phyloP scores from a whole-genome alignment of 306 rosid genomes.

The Dalbergia oliveri region DNA sequence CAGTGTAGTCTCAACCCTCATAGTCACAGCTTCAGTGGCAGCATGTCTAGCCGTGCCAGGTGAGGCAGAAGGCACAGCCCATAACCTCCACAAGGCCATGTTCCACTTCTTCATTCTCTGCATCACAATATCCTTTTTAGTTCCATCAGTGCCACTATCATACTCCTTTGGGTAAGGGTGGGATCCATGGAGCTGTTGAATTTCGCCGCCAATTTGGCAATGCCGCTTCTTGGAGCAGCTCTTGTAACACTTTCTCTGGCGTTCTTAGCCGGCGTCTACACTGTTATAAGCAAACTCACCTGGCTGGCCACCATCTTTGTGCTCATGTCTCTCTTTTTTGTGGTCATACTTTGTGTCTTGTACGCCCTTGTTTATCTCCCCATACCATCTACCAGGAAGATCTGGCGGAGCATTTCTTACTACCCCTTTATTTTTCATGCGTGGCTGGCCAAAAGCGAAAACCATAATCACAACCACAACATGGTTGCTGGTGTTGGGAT shows the following conservation, averaged over 20 bases:
- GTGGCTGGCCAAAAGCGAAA: not conserved
- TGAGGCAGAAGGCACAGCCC: slow-evolving; percentile 36
- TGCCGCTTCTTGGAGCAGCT: not conserved
- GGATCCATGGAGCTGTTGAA: not conserved
- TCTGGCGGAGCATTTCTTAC: not conserved
- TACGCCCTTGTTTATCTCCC: not conserved
- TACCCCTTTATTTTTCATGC: not conserved
- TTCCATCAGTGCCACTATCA: slow-evolving; percentile 35
- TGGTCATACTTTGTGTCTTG: not conserved
- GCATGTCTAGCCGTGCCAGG: slow-evolving; percentile 49
- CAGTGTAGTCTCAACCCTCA: slow-evolving; percentile 23
- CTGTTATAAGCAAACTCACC: slow-evolving; percentile 22
- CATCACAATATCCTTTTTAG: slow-evolving; percentile 47
- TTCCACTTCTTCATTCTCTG: slow-evolving; percentile 41
- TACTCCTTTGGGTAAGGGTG: slow-evolving; percentile 34
- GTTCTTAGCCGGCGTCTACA: slow-evolving; percentile 42
- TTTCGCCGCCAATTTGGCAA: no score
- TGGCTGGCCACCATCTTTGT: slow-evolving; percentile 21
- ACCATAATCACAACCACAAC: not conserved
- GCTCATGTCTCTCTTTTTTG: not conserved
- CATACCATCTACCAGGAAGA: not conserved
- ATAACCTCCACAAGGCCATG: not conserved
- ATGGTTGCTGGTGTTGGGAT: not conserved
- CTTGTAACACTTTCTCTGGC: slow-evolving; percentile 31
- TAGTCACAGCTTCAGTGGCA: slow-evolving; percentile 42